phyloP scores from a whole-genome alignment of 495 filamentous ascomycete genomes.

The Lasiosphaeria miniovina region DNA sequence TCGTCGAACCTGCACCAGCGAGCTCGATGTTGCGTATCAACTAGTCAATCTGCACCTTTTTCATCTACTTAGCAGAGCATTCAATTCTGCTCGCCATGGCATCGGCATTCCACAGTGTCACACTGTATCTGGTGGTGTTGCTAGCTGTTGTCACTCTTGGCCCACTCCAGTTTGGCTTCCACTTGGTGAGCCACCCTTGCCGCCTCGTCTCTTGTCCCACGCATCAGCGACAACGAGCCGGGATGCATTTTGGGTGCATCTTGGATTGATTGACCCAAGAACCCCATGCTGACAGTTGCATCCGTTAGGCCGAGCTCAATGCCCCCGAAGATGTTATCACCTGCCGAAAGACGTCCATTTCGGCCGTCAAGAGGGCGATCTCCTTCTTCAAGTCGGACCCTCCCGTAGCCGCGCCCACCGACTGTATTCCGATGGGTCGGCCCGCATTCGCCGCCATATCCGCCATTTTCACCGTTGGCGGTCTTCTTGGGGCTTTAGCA shows the following conservation, averaged over 20 bases:
- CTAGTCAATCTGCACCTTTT: not conserved
- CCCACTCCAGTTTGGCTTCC: conserved; percentile 90
- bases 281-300: conserved; percentile 19
- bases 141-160: conserved; percentile 67
- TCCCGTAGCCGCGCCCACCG: conserved; percentile 46
- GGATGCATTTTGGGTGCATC: too few species aligned
- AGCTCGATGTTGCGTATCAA: conserved; percentile 1
- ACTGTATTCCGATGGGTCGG: conserved; percentile 80
- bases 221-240: too few species aligned
- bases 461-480: conserved; percentile 89
- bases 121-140: conserved; percentile 63
- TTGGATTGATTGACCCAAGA: not conserved
- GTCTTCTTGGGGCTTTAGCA: conserved; percentile 74
- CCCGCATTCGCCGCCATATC: conserved; percentile 76
- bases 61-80: not conserved
- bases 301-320: conserved; percentile 80
- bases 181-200: conserved; percentile 61
- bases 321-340: conserved; percentile 87
- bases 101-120: conserved; percentile 43
- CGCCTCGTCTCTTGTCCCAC: too few species aligned
- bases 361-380: conserved; percentile 30
- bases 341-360: conserved; percentile 64
- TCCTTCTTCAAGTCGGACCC: conserved; percentile 22
- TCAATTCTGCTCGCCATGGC: conserved; percentile 26
- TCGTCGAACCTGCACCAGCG: not conserved